Evolutionary conservation across 2,329 filamentous ascomycete genomes (phyloP).

Genomic region (Diatrype stigma): DNA sequence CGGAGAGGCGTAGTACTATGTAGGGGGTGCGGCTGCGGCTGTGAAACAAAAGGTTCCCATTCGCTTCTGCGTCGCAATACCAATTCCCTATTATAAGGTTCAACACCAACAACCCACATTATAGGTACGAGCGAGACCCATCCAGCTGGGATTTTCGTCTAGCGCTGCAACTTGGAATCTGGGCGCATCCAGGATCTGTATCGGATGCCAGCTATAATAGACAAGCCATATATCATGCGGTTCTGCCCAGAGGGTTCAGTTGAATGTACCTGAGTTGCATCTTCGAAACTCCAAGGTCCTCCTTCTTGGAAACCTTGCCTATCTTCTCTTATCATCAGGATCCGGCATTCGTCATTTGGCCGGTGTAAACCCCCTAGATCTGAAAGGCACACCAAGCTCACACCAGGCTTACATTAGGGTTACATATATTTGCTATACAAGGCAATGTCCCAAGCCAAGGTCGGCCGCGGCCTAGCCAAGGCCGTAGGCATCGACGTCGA

Average conservation of each 20-base stretch:
- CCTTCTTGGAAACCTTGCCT: no score
- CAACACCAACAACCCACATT: neutral
- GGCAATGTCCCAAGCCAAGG: constrained; percentile 14
- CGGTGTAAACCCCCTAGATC: no score
- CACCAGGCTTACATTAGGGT: neutral
- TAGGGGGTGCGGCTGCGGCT: neutral
- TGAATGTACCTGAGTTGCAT: no score
- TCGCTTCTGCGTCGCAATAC: neutral
- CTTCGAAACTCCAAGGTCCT: no score
- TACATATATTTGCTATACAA: neutral
- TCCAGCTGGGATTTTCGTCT: neutral
- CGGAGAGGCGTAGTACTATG: neutral
- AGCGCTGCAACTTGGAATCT: neutral
- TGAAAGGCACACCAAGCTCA: no score
- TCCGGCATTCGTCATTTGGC: no score
- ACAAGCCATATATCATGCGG: neutral
- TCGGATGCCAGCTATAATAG: neutral
- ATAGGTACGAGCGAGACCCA: neutral
- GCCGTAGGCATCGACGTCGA: constrained; percentile 27
- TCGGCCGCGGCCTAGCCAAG: constrained; percentile 21
- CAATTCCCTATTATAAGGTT: neutral
- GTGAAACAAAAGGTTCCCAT: neutral
- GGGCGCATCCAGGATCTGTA: neutral
- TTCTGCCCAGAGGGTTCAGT: neutral
- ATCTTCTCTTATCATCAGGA: no score